Evolutionary conservation across 2,329 filamentous ascomycete species (phyloP).

Genomic region (Teratosphaeria pseudoeucalypti): DNA sequence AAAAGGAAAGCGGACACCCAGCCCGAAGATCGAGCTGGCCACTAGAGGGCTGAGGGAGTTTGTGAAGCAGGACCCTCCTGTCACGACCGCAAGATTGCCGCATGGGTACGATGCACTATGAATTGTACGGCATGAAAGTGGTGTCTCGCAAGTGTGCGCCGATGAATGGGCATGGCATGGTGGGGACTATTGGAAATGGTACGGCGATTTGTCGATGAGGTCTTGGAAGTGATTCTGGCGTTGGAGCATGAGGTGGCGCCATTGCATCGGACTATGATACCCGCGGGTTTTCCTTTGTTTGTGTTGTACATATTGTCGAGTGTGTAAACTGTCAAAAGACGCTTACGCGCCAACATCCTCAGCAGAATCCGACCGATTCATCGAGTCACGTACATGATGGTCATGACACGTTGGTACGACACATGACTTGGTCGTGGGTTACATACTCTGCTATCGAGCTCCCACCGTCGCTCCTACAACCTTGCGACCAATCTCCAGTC

Average conservation of each 20-base stretch:
- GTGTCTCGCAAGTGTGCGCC: neutral
- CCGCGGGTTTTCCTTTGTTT: neutral
- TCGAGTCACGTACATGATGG: too few species aligned
- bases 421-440: too few species aligned
- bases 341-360: neutral
- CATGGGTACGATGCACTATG: neutral
- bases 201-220: neutral
- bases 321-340: neutral
- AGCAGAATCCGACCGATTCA: too few species aligned
- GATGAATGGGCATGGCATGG: neutral
- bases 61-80: neutral
- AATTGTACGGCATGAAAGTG: neutral
- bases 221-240: neutral
- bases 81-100: neutral
- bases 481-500: slow-evolving; percentile 10
- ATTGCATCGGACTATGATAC: neutral
- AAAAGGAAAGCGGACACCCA: neutral
- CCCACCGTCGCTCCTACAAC: too few species aligned
- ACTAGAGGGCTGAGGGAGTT: slow-evolving; percentile 1
- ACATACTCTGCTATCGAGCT: too few species aligned
- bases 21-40: neutral
- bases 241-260: neutral
- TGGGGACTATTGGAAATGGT: neutral
- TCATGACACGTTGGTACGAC: too few species aligned
- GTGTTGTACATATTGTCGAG: neutral